Evolutionary conservation across 495 filamentous ascomycete species (phyloP).

Genomic region (Penicillium desertorum): DNA sequence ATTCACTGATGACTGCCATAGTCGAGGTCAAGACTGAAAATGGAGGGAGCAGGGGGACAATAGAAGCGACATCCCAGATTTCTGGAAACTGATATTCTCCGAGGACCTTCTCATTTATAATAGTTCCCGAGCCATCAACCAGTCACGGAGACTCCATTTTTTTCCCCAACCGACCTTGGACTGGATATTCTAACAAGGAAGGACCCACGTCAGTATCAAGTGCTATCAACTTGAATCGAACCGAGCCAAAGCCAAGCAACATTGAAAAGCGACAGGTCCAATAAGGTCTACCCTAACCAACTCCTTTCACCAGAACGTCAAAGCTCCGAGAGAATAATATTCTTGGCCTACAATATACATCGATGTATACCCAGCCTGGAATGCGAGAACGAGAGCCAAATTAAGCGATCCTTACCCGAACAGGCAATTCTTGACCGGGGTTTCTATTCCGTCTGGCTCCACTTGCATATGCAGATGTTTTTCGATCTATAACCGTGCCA

Average conservation of each 20-base stretch:
- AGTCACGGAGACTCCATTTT: neutral
- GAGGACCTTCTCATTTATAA: constrained; percentile 1
- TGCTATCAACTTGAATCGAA: constrained; percentile 2
- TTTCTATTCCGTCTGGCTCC: constrained; percentile 1
- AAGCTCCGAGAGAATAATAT: neutral
- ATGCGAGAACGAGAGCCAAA: constrained; percentile 12
- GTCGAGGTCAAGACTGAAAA: neutral
- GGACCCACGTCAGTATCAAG: neutral
- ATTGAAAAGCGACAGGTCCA: neutral
- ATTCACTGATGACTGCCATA: constrained; percentile 30
- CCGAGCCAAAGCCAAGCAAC: neutral
- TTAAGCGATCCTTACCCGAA: constrained; percentile 19
- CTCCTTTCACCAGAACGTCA: neutral
- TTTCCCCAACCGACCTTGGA: neutral
- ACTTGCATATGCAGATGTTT: neutral
- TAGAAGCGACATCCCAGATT: neutral
- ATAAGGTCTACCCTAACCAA: neutral
- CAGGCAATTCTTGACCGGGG: constrained; percentile 9
- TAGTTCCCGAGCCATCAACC: neutral
- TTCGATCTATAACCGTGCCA: neutral
- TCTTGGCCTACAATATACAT: neutral
- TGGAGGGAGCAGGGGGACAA: neutral
- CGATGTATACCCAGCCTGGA: neutral
- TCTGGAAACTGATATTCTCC: neutral
- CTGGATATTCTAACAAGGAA: neutral